These are phyloP conservation scores for Citrus hindsii DNA, from an alignment of 345 rosid species.

Conservation along the genomic window DNA sequence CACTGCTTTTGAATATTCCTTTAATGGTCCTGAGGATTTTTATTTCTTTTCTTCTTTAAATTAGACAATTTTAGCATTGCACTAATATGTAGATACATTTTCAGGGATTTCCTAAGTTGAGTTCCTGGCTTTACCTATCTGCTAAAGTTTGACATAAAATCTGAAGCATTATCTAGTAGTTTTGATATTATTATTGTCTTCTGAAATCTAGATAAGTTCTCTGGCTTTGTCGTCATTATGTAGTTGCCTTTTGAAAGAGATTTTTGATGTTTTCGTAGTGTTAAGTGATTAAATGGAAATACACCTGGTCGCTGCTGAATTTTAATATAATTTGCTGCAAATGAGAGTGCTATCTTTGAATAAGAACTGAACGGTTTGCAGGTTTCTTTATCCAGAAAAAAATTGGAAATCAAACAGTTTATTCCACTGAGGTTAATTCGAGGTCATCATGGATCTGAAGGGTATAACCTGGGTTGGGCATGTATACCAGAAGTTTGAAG, in stretches of 20 bases:
- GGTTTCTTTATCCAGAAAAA: background rate
- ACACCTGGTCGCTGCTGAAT: background rate
- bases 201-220: background rate
- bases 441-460: constrained; percentile 49
- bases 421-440: constrained; percentile 8
- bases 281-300: background rate
- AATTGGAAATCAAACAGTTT: constrained; percentile 6
- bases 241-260: background rate
- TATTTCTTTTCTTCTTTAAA: background rate
- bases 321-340: constrained; percentile 10
- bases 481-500: constrained; percentile 78
- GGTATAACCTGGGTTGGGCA: constrained; percentile 77
- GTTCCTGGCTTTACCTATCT: background rate
- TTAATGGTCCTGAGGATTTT: background rate
- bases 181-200: background rate
- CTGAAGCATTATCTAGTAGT: background rate
- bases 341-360: background rate
- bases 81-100: background rate
- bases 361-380: background rate
- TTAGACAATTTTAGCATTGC: background rate
- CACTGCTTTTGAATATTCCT: background rate
- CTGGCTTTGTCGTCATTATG: background rate
- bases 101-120: background rate
- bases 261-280: background rate
- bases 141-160: background rate